These are phyloP conservation scores for Jatropha curcas DNA, from an alignment of 345 rosid species.

Conservation along the genomic window DNA sequence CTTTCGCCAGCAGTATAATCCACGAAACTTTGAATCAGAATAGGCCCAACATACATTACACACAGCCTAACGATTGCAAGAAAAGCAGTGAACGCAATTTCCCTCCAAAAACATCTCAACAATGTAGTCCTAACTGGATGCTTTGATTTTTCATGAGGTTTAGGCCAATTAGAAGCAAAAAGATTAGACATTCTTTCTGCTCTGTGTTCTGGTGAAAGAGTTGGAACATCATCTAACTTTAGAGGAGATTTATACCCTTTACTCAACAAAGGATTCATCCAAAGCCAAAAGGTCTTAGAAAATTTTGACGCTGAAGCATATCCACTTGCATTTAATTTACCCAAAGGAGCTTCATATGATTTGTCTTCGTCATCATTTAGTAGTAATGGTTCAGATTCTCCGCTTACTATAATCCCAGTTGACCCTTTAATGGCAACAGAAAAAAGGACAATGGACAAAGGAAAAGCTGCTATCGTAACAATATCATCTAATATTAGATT, in stretches of 20 bases:
- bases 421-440: constrained; percentile 61
- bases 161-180: constrained; percentile 74
- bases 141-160: constrained; percentile 52
- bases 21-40: constrained; percentile 80
- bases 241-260: constrained; percentile 83
- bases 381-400: constrained; percentile 34
- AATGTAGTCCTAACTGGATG: constrained; percentile 73
- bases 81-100: constrained; percentile 67
- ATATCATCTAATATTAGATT: constrained; percentile 55
- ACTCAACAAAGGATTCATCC: constrained; percentile 84
- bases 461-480: constrained; percentile 50
- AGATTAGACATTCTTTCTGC: constrained; percentile 72
- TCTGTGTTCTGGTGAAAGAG: constrained; percentile 72
- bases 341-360: constrained; percentile 38
- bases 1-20: constrained; percentile 79
- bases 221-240: constrained; percentile 65
- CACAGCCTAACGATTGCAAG: constrained; percentile 70
- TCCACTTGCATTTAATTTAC: constrained; percentile 46
- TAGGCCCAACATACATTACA: constrained; percentile 79
- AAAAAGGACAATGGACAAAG: constrained; percentile 54
- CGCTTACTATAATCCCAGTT: constrained; percentile 48
- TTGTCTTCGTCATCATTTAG: constrained; percentile 33
- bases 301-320: constrained; percentile 71
- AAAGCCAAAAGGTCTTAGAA: constrained; percentile 78
- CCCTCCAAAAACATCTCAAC: constrained; percentile 75